Conservation (phyloP, 2,329 filamentous ascomycete genomes). For the Penicillium sp. region DNA sequence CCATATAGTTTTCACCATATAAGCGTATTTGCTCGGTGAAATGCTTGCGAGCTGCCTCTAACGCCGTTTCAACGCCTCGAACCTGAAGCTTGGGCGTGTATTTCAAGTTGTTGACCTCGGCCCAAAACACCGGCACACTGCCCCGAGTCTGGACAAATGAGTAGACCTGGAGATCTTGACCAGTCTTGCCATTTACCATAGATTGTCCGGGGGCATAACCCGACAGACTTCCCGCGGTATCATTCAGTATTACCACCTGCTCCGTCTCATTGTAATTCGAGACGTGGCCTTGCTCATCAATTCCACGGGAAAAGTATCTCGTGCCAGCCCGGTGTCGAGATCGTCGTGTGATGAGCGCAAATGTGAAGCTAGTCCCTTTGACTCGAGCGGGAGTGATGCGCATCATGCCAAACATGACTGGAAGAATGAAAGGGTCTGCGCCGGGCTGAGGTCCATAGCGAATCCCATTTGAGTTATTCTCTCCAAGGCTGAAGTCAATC, state of each 20-base stretch:
- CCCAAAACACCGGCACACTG: conserved; percentile 93
- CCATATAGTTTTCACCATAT: conserved; percentile 94
- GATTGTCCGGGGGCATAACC: conserved; percentile 73
- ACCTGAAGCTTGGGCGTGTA: conserved; percentile 90
- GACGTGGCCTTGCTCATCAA: conserved; percentile 91
- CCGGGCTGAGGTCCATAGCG: conserved; percentile 58
- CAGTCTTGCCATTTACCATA: conserved; percentile 67
- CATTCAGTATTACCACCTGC: conserved; percentile 84
- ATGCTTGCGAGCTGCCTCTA: conserved; percentile 73
- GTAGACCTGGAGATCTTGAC: conserved; percentile 77
- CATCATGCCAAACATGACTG: conserved; percentile 93
- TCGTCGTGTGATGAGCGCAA: conserved; percentile 80
- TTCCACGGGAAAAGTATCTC: conserved; percentile 87
- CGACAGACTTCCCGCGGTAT: conserved; percentile 65
- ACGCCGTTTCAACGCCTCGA: conserved; percentile 72
- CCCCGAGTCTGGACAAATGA: conserved; percentile 95
- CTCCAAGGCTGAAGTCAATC: conserved; percentile 73
- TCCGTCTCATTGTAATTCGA: conserved; percentile 99
- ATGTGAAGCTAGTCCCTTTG: conserved; percentile 76
- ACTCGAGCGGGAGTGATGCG: conserved; percentile 81
- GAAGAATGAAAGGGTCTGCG: conserved; percentile 86
- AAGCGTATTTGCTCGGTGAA: conserved; percentile 89
- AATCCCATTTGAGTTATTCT: conserved; percentile 42
- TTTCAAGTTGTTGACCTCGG: conserved; percentile 85
- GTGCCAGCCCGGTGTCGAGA: conserved; percentile 86